Evolutionary conservation across 1,284 basidiomycete species (phyloP), one percentile per base, ranked within the genome.

Genomic region (Rhizopogon hawkerae): DNA sequence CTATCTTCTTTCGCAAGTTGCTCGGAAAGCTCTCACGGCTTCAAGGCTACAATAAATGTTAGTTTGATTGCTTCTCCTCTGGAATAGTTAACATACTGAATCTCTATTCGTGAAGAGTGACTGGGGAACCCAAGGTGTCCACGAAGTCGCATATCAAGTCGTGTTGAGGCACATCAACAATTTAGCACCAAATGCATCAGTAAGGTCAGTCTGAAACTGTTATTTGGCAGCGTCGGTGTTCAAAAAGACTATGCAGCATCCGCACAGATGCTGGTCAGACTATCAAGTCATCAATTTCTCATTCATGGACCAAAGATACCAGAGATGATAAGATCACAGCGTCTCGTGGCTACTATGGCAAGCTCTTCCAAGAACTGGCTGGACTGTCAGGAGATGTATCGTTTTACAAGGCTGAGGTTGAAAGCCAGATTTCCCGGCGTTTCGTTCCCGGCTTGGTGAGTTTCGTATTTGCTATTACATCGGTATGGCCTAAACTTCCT

Each of bases 281-380:
- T 0, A 67, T 85, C 55, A 98, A 98, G 69, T 92, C 92, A 0
- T 78, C 92, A 0, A 49, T 98, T 1, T 84, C 83, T 5, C 90
- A 98, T 60, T 82, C 80, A 0, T 90, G 81, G 67, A 73, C 78
- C 0, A 72, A 78, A 18, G 92, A 98, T 63, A 92, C 85, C 1
- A 42, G 41, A n/a, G 41, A 42, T 5, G 41, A 42, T 21, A 49
- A 49, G 50, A 71, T 85, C 18, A 62, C 72, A 11, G 83, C 83
- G 2, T 82, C 84, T 0, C 67, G 71, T 3, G 91, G 91, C 0
- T 68, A 74, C 2, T 79, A 83, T 55, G 61, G 78, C 35, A 86
- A 83, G 57, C 51, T 84, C 11, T 76, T 70, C 39, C 80, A 88
- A 57, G 91, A 94, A 66, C 73, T 86, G 35, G 89, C 91, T 0